Base-by-base conservation (phyloP, 2,329 filamentous ascomycete genomes). In the Aspergillus tanneri region DNA sequence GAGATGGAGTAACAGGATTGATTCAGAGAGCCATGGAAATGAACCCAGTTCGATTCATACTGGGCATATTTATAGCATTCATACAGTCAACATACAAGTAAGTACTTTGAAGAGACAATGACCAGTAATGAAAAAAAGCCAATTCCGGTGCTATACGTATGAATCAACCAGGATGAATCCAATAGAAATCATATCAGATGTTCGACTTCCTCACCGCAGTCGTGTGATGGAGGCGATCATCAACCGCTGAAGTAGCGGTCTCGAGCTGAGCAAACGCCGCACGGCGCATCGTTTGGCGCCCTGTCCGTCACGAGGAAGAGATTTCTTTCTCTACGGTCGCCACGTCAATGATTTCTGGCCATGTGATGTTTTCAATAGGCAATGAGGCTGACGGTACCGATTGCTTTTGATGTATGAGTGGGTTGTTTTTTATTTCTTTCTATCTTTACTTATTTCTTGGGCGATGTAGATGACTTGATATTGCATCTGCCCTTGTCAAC, bases 211-310 rank as follows among this genome's bases (percentile, higher is more conserved):
- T 44, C 37, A 38, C 48, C 16, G 47, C 43, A 48, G 52, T 56
- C 54, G 54, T 57, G 54, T 57, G 54, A 57, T 57, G 46, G 43
- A 38, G 24, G 25, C 40, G 27, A 41, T 48, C 51, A 47, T 37
- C 41, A 16, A 52, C 18, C 39, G 44, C 30, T 18, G 34, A 57
- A 57, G 51, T 52, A 53, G 55, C 55, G 55, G 55, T 57, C 54
- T 53, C 48, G 46, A 47, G 18, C 40, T 28, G 42, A 45, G 38
- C 28, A 34, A 46, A 41, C 38, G 28, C 32, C 38, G 28, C n/a
- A n/a, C 27, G n/a, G 30, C 37, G 19, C 4, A 25, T 46, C 44
- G 37, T 36, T 47, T 50, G 49, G 46, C 40, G 45, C 28, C 35
- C 44, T 38, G 39, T 43, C 34, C 28, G 44, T 47, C 44, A 47